Conservation (phyloP, 169 alveolate genomes). For the Eimeria tenella region DNA sequence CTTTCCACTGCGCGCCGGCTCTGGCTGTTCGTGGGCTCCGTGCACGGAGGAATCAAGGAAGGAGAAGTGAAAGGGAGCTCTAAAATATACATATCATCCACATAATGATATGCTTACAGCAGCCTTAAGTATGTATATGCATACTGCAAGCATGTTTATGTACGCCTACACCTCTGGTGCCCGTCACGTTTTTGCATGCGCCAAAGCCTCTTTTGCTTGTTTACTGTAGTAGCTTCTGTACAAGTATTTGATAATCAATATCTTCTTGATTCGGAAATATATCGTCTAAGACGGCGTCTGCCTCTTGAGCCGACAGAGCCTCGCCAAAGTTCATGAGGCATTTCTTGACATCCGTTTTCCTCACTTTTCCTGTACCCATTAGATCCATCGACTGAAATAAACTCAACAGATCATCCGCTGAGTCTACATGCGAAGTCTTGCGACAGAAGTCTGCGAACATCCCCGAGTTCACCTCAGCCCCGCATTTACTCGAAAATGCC, state of each 20-base stretch:
- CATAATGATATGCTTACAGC: not conserved
- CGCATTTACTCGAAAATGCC: not conserved
- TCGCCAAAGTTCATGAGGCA: conserved; percentile 30
- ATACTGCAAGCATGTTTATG: too few relatives aligned
- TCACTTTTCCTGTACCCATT: not conserved
- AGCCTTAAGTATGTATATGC: too few relatives aligned
- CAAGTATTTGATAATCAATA: not conserved
- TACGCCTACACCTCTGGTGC: too few relatives aligned
- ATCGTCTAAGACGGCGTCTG: conserved; percentile 6
- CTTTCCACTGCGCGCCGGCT: not conserved
- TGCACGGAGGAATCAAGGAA: not conserved
- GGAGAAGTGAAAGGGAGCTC: not conserved
- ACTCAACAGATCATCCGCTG: not conserved
- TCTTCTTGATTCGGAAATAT: conserved; percentile 20
- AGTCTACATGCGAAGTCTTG: not conserved
- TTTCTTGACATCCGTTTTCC: not conserved
- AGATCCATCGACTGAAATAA: conserved; percentile 43
- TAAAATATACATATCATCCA: too few relatives aligned
- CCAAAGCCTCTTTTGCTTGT: not conserved
- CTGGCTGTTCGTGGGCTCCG: not conserved
- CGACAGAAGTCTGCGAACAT: not conserved
- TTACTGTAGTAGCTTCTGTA: conserved; percentile 19
- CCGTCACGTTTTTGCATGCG: too few relatives aligned
- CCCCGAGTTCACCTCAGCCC: not conserved
- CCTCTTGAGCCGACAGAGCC: not conserved